phyloP scores from a whole-genome alignment of 306 rosid genomes.

The Vicia sativa region DNA sequence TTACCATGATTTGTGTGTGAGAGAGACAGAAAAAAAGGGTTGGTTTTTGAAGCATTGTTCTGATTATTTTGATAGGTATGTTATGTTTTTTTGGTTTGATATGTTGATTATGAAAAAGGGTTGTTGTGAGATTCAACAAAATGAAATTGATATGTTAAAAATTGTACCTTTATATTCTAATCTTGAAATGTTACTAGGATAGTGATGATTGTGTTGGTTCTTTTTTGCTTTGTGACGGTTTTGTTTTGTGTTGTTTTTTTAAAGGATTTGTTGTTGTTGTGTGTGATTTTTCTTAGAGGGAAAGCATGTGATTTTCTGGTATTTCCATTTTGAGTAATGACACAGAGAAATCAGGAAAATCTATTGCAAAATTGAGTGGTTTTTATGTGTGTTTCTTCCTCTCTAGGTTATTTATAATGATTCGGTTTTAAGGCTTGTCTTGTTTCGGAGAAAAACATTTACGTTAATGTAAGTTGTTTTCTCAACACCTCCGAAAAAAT shows the following conservation, averaged over 20 bases:
- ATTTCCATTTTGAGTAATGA: slow-evolving; percentile 38
- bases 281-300: slow-evolving; percentile 18
- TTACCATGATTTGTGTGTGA: neutral
- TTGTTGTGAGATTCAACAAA: slow-evolving; percentile 12
- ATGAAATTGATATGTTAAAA: neutral
- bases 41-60: slow-evolving; percentile 15
- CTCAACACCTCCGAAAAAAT: too few species aligned
- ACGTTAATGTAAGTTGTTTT: too few species aligned
- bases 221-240: neutral
- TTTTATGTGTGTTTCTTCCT: neutral
- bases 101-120: neutral
- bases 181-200: slow-evolving; percentile 24
- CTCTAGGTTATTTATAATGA: slow-evolving; percentile 13
- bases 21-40: neutral
- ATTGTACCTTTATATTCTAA: neutral
- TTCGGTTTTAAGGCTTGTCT: slow-evolving; percentile 7
- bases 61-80: slow-evolving; percentile 39
- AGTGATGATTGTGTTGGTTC: neutral
- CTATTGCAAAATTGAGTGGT: slow-evolving; percentile 11
- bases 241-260: slow-evolving; percentile 3
- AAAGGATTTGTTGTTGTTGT: neutral
- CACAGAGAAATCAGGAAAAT: slow-evolving; percentile 27
- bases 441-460: slow-evolving; percentile 1
- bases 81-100: neutral
- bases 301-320: neutral